phyloP scores from a whole-genome alignment of 768 basidiomycete genomes.

The Grammothele lineata region DNA sequence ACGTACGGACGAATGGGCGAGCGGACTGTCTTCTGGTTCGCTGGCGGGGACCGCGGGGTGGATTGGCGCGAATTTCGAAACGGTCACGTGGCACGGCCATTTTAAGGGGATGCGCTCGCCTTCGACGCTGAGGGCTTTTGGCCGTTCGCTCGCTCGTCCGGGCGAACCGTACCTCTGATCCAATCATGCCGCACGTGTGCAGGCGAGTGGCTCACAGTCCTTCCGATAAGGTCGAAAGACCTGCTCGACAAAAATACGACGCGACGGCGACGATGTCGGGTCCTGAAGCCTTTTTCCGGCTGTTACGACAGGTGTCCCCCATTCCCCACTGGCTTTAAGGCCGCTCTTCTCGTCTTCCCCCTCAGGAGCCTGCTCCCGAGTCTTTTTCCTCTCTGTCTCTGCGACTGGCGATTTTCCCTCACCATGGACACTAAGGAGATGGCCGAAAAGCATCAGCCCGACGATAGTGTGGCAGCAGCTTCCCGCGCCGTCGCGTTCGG shows the following conservation, averaged over 20 bases:
- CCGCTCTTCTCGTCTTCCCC: not conserved
- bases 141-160: conserved; percentile 23
- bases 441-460: conserved; percentile 16
- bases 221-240: conserved; percentile 16
- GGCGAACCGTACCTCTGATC: conserved; percentile 3
- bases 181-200: conserved; percentile 23
- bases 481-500: conserved; percentile 47
- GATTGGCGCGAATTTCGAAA: not conserved
- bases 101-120: not conserved
- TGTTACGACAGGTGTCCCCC: too few relatives aligned
- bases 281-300: not conserved
- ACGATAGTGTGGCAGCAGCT: conserved; percentile 32
- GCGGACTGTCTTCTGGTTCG: too few relatives aligned
- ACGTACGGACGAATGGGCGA: too few relatives aligned
- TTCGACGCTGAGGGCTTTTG: conserved; percentile 26
- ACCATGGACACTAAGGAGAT: conserved; percentile 18
- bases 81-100: not conserved
- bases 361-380: not conserved
- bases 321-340: conserved; percentile 1
- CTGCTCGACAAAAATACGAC: conserved; percentile 1
- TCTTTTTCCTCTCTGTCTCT: not conserved
- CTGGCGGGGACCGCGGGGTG: too few relatives aligned
- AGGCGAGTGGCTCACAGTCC: not conserved
- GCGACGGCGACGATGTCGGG: not conserved
- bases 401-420: not conserved